Evolutionary conservation across 2,329 filamentous ascomycete species (phyloP), one percentile per base, ranked within the genome.

Genomic region (Botrytis byssoidea): DNA sequence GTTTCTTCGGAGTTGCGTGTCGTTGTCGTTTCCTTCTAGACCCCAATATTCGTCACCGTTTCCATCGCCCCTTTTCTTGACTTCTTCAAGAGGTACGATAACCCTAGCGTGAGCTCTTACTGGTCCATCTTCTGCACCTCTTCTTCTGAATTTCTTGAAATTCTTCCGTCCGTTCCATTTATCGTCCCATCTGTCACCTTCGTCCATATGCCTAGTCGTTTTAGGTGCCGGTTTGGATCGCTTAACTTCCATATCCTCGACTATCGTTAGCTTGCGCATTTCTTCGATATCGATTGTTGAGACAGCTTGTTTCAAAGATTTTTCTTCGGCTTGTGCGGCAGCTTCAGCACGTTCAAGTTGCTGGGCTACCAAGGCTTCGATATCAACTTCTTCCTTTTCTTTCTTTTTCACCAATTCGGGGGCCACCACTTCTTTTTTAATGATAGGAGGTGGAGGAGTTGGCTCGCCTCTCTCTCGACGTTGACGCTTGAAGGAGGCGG

Each of bases 111-210:
- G 65, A 70, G 75, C 81, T 79, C 77, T 82, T 78, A 72, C 81
- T 75, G 74, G 76, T 35, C 78, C 81, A 70, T 75, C 75, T n/a
- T 78, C 77, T 55, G 87, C 87, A 37, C 88, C 90, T 71, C 88
- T 86, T 72, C 85, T 86, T 35, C 87, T 86, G 80, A 99, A 99
- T 78, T 90, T 92, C 82, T 99, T 99, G 84, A 97, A 99, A 80
- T 99, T 98, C 82, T 94, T 95, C 61, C 95, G 88, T 0, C 95
- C 96, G 80, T 98, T 97, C 96, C 96, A 99, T 57, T 87, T 87
- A 0, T 93, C 90, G 77, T 98, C 89, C 95, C 95, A 98, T 59
- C 93, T 87, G 8, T 90, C 88, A 29, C 86, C 83, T 48, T 82
- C 82, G n/a, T 83, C 80, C 29, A 79, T 81, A 70, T 83, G 83